phyloP scores from a whole-genome alignment of 352 stramenopile species.

The Phytophthora foliorum region DNA sequence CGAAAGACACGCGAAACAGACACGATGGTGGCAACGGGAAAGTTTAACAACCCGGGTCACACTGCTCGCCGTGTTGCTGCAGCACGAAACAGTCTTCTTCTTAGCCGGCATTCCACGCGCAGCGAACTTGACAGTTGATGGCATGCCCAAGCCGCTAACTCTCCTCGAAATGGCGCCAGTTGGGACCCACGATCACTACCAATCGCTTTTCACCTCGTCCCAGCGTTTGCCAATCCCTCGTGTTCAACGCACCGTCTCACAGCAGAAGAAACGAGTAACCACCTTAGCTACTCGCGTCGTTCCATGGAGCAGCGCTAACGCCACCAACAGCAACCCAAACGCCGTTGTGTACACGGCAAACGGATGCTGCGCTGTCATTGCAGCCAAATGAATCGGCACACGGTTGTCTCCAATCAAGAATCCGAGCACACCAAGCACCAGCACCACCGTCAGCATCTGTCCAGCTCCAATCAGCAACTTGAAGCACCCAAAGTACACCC shows the following conservation, averaged over 20 bases:
- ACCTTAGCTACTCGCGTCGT: conserved; percentile 51
- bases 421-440: conserved; percentile 42
- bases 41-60: conserved; percentile 17
- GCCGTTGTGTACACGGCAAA: conserved; percentile 44
- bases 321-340: conserved; percentile 40
- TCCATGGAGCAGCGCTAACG: conserved; percentile 51
- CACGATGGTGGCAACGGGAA: conserved; percentile 17
- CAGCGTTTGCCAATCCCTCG: conserved; percentile 22
- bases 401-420: conserved; percentile 47
- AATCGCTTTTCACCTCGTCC: conserved; percentile 31
- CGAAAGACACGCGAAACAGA: conserved; percentile 37
- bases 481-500: conserved; percentile 61
- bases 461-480: conserved; percentile 49
- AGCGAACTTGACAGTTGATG: conserved; percentile 20
- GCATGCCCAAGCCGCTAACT: conserved; percentile 17
- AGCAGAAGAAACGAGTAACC: conserved; percentile 71
- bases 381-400: conserved; percentile 32
- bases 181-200: background rate
- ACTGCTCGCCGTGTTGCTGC: conserved; percentile 8
- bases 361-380: conserved; percentile 28
- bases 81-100: conserved; percentile 26
- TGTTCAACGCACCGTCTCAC: conserved; percentile 33
- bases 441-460: conserved; percentile 39
- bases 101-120: conserved; percentile 1
- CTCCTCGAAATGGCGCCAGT: conserved; percentile 35